Evolutionary conservation across 305 asterid species (phyloP).

Genomic region (Striga hermonthica): DNA sequence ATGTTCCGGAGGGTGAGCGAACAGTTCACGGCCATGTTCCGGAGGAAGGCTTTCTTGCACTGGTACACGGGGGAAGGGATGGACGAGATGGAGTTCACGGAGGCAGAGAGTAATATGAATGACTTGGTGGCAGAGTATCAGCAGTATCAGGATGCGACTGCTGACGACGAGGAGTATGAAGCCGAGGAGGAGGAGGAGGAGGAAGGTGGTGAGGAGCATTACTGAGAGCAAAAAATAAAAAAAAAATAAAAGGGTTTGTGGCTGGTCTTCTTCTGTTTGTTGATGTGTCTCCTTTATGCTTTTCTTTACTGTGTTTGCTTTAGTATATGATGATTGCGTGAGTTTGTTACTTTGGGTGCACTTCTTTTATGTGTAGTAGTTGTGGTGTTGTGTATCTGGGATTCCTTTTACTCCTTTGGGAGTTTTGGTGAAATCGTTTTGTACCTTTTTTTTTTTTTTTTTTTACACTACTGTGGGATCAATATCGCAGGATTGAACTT

Average conservation of each 20-base stretch:
- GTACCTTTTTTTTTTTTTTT: too few species aligned
- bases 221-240: slow-evolving; percentile 29
- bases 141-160: slow-evolving; percentile 92
- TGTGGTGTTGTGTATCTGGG: background rate
- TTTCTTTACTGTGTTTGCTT: slow-evolving; percentile 5
- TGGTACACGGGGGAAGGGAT: slow-evolving; percentile 95
- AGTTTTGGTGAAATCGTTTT: background rate
- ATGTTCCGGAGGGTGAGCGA: slow-evolving; percentile 91
- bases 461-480: too few species aligned
- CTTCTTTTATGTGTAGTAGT: background rate
- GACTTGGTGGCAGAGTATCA: slow-evolving; percentile 89
- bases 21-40: slow-evolving; percentile 86
- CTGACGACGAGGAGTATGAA: slow-evolving; percentile 68
- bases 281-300: background rate
- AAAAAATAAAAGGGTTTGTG: background rate
- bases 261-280: background rate
- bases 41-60: slow-evolving; percentile 93
- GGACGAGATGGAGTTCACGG: slow-evolving; percentile 95
- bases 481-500: too few species aligned
- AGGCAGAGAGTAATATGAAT: slow-evolving; percentile 88
- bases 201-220: slow-evolving; percentile 35
- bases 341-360: slow-evolving; percentile 13
- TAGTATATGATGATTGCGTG: background rate
- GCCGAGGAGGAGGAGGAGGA: slow-evolving; percentile 32
- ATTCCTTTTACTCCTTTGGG: background rate